Percentiles rank a stretch among this genome's conserved stretches.
Conservation (phyloP, 148 eudicot genomes). For the Persicaria maculosa region DNA sequence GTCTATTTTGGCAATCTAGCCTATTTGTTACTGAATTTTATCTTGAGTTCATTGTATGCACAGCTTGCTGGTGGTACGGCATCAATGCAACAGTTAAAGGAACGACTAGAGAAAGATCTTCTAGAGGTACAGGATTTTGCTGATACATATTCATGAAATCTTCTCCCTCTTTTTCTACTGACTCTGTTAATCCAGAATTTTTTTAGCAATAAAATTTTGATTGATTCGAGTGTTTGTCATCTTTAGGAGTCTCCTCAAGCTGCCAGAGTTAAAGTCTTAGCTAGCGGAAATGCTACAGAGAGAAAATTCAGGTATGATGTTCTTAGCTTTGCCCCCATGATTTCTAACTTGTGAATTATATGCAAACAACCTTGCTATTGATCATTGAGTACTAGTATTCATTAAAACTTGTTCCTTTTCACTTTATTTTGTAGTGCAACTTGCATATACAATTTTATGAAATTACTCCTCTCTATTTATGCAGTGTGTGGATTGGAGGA, state of each 20-base stretch:
- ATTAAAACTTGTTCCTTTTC: neutral
- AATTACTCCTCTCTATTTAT: neutral
- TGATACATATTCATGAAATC: neutral
- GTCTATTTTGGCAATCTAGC: neutral
- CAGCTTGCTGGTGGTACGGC: conserved; percentile 99
- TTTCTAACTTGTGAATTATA: too few species aligned
- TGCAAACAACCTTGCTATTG: neutral
- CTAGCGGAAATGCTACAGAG: conserved; percentile 97
- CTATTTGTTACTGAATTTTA: neutral
- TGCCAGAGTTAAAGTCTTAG: conserved; percentile 93
- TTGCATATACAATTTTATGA: neutral
- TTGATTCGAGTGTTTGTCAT: neutral
- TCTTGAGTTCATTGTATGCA: neutral
- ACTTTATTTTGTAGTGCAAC: neutral
- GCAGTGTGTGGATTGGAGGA: conserved; percentile 98
- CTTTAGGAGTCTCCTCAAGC: conserved; percentile 98
- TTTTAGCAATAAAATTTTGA: neutral
- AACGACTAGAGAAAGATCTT: conserved; percentile 96
- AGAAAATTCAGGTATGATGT: conserved; percentile 76
- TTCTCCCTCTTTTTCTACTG: neutral
- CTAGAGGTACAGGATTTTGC: conserved; percentile 47
- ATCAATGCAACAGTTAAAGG: conserved; percentile 95
- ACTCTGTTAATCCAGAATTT: neutral
- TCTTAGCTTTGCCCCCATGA: neutral
- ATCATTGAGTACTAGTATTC: neutral